Percentiles rank a stretch among this genome's conserved stretches.
Conservation (phyloP, 1,284 basidiomycete species). For the Chalciporus sp. region DNA sequence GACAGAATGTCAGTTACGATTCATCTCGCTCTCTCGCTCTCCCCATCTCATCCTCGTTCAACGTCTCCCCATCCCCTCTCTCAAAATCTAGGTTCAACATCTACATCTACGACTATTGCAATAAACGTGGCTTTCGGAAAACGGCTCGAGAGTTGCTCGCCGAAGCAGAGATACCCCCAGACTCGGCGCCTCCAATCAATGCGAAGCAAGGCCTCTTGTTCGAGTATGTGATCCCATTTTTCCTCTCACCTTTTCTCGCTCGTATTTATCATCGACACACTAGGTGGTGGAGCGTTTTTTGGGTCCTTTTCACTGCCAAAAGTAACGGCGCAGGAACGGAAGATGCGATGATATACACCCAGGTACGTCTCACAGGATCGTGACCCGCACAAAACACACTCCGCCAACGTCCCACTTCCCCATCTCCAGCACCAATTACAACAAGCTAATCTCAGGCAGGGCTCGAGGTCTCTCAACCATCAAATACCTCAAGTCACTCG, state of each 20-base stretch:
- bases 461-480: slow-evolving; percentile 32
- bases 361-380: slow-evolving; percentile 46
- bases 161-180: slow-evolving; percentile 64
- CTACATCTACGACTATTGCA: slow-evolving; percentile 82
- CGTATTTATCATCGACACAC: slow-evolving; percentile 7
- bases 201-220: slow-evolving; percentile 79
- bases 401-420: slow-evolving; percentile 9
- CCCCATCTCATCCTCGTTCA: slow-evolving; percentile 2
- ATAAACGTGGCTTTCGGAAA: slow-evolving; percentile 71
- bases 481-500: slow-evolving; percentile 28
- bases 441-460: slow-evolving; percentile 34
- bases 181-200: slow-evolving; percentile 72
- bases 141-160: slow-evolving; percentile 63
- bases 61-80: background rate
- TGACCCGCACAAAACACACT: slow-evolving; percentile 6
- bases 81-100: slow-evolving; percentile 70
- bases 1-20: slow-evolving; percentile 49
- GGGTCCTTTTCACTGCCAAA: slow-evolving; percentile 80
- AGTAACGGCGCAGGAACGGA: slow-evolving; percentile 61
- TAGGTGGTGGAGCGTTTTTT: slow-evolving; percentile 88
- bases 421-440: slow-evolving; percentile 41
- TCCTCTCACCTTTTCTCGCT: background rate
- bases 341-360: slow-evolving; percentile 70
- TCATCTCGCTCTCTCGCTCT: slow-evolving; percentile 11
- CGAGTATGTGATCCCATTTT: slow-evolving; percentile 56